phyloP scores from a whole-genome alignment of 129 eudicot species.

The Saussurea involucrata region DNA sequence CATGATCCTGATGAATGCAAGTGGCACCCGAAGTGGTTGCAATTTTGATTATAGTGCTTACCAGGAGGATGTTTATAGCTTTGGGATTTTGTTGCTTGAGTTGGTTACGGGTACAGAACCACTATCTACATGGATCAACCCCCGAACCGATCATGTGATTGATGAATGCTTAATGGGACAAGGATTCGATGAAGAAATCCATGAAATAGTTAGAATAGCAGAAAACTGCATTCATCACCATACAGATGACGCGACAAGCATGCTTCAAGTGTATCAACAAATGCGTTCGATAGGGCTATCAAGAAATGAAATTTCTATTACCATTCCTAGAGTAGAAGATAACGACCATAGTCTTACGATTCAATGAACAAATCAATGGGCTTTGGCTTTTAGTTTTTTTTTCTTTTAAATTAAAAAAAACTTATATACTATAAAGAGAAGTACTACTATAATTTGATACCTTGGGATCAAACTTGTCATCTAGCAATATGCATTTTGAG shows the following conservation, averaged over 20 bases:
- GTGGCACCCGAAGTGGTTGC: slow-evolving; percentile 20
- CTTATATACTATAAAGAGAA: too few relatives aligned
- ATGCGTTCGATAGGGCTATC: not conserved
- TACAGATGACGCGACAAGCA: slow-evolving; percentile 1
- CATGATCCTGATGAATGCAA: slow-evolving; percentile 35
- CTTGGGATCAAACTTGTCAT: too few relatives aligned
- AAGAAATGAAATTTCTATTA: not conserved
- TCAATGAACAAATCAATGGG: too few relatives aligned
- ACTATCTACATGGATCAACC: not conserved
- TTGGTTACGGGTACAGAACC: slow-evolving; percentile 43
- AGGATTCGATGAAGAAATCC: slow-evolving; percentile 7
- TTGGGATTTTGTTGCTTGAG: slow-evolving; percentile 78
- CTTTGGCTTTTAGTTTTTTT: too few relatives aligned
- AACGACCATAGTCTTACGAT: too few relatives aligned
- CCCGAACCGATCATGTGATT: not conserved
- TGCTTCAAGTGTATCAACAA: slow-evolving; percentile 24
- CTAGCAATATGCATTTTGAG: too few relatives aligned
- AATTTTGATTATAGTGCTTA: slow-evolving; percentile 42
- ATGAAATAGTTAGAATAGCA: slow-evolving; percentile 10
- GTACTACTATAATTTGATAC: too few relatives aligned
- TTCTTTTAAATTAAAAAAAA: too few relatives aligned
- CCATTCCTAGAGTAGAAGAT: too few relatives aligned
- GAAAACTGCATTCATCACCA: slow-evolving; percentile 12
- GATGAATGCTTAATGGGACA: not conserved
- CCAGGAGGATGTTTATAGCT: slow-evolving; percentile 78